These are phyloP conservation scores for Tetrapisispora pingtungensis DNA, from an alignment of 805 yeast genomes.

Conservation along the genomic window DNA sequence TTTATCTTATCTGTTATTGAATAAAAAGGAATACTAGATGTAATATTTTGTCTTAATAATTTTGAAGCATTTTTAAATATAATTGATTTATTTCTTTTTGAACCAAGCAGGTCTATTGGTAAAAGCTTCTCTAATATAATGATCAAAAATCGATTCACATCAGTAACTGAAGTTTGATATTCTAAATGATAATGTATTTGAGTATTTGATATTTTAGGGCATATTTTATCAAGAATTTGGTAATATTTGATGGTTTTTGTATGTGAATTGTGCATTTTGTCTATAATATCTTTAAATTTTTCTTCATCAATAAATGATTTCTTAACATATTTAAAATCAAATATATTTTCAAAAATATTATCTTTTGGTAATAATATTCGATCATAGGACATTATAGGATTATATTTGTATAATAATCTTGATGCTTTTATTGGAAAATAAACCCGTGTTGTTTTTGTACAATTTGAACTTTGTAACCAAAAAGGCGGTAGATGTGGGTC, in stretches of 20 bases:
- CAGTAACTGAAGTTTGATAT: constrained; percentile 23
- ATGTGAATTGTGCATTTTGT: constrained; percentile 29
- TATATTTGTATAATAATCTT: constrained; percentile 2
- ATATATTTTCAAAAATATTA: constrained; percentile 3
- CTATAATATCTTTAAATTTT: constrained; percentile 3
- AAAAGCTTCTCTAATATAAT: constrained; percentile 38
- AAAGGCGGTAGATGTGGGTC: constrained; percentile 12
- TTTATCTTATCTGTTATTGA: constrained; percentile 25
- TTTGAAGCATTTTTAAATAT: constrained; percentile 31
- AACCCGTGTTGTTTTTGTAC: neutral
- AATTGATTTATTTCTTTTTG: constrained; percentile 35
- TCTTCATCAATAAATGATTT: constrained; percentile 13
- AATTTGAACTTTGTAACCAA: constrained; percentile 5
- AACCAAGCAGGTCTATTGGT: constrained; percentile 46
- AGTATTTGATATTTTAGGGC: constrained; percentile 13
- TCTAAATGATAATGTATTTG: constrained; percentile 23
- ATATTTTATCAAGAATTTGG: constrained; percentile 30
- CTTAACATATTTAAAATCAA: constrained; percentile 20
- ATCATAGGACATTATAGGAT: constrained; percentile 3
- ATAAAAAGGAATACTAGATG: constrained; percentile 29
- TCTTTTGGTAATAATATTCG: constrained; percentile 6
- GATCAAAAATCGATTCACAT: constrained; percentile 36
- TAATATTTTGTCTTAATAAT: constrained; percentile 32
- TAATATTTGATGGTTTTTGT: constrained; percentile 25
- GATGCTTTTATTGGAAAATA: neutral